Base-by-base conservation (phyloP, 768 basidiomycete species). In the Phaeotremella fagi region DNA sequence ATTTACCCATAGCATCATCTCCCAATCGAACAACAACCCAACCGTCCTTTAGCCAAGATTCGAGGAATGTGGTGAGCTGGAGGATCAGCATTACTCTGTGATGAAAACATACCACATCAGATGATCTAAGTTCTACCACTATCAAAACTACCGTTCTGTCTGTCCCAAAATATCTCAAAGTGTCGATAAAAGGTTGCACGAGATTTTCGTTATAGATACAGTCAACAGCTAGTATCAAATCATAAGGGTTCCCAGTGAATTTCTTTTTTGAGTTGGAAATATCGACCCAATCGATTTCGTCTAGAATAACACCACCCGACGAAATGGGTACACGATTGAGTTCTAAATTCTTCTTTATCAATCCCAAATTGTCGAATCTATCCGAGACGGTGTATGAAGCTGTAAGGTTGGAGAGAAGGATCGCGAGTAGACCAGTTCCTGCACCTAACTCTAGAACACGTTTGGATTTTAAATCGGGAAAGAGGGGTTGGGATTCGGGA, bases 181-280 rank as follows among this genome's bases (percentile, higher is more conserved):
- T 67, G 27, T 70, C 63, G 1, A 72, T 63, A 23, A 74, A 44
- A 4, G 72, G 72, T 45, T 61, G 58, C 2, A 67, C 57, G 3
- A 74, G 59, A n/a, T 63, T 46, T 50, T 74, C 72, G 44, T 74
- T 74, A 54, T 67, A 74, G 23, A 74, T 68, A 48, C 72, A 74
- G 49, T 74, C 72, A 2, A 74, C 70, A 1, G 65, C 66, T 12
- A 74, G 35, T 24, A 72, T 48, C 3, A 71, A 48, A 33, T 74
- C 65, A 44, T 64, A 63, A 5, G 47, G 15, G 7, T 52, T 33
- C 7, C 38, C 38, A 12, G 12, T 7, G 12, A 9, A 11, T 7
- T 41, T 6, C 38, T 41, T 24, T 23, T 38, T 24, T 12, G 12
- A 20, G 45, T 15, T 24, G 5, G 62, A 64, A 16, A 69, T 36